These are phyloP conservation scores for Venturiaceae sp. DNA, from an alignment of 2,329 filamentous ascomycete species.

Conservation along the genomic window DNA sequence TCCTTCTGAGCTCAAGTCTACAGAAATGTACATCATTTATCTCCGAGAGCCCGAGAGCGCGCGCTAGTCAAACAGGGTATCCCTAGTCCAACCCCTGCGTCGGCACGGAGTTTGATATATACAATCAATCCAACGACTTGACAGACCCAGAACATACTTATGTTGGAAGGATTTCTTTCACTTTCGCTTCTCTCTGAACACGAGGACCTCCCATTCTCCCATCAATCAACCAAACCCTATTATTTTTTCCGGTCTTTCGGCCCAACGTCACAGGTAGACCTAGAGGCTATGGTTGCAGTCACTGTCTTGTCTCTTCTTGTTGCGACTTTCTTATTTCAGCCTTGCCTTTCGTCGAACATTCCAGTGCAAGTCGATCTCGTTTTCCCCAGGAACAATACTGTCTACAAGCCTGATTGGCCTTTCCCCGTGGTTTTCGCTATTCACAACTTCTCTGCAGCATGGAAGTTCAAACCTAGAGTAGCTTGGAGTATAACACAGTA, in stretches of 20 bases:
- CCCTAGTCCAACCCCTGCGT: too few relatives aligned
- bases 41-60: too few relatives aligned
- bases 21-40: too few relatives aligned
- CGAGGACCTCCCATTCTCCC: background rate
- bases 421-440: background rate
- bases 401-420: background rate
- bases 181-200: background rate
- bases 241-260: too few relatives aligned
- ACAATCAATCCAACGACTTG: too few relatives aligned
- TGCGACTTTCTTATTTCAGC: background rate
- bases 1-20: too few relatives aligned
- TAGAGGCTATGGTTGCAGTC: background rate
- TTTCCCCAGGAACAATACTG: background rate
- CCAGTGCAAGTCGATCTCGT: background rate
- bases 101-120: too few relatives aligned
- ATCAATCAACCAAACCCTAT: background rate
- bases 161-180: background rate
- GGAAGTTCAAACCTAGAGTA: background rate
- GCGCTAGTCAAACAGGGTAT: too few relatives aligned
- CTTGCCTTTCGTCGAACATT: background rate
- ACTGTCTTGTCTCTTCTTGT: background rate
- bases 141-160: too few relatives aligned
- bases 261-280: too few relatives aligned
- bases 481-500: background rate
- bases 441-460: background rate